A percentile compares a stretch with the other conserved stretches of the same genome.
Evolutionary conservation across 1,139 yeast species (phyloP).

Genomic region (Candida tunisiensis): DNA sequence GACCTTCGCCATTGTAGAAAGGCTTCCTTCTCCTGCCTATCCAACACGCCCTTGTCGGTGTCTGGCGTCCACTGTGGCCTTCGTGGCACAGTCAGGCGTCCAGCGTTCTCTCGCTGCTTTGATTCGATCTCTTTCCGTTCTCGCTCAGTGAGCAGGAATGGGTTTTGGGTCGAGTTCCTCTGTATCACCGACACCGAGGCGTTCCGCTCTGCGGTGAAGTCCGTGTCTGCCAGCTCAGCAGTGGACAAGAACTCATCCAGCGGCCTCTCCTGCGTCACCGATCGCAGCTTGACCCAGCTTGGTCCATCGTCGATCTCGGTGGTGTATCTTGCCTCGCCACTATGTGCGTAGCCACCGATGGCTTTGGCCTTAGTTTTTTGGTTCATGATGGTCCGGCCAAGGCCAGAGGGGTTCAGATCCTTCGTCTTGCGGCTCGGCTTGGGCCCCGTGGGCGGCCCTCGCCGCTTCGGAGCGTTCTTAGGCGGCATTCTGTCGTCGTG

Average conservation of each 20-base stretch:
- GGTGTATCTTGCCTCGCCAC: slow-evolving; percentile 19
- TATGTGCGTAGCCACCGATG: slow-evolving; percentile 22
- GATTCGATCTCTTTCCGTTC: slow-evolving; percentile 47
- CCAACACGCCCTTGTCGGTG: slow-evolving; percentile 64
- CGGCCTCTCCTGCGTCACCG: slow-evolving; percentile 89
- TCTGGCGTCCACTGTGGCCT: slow-evolving; percentile 71
- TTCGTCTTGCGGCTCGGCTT: slow-evolving; percentile 47
- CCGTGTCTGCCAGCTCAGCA: slow-evolving; percentile 91
- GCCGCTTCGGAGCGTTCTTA: slow-evolving; percentile 25
- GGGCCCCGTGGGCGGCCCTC: slow-evolving; percentile 74
- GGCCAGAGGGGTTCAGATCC: slow-evolving; percentile 65
- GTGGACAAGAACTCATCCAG: slow-evolving; percentile 89
- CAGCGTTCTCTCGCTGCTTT: slow-evolving; percentile 59
- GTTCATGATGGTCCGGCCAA: slow-evolving; percentile 73
- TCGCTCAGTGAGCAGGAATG: slow-evolving; percentile 43
- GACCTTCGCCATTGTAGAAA: slow-evolving; percentile 90
- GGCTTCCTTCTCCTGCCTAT: slow-evolving; percentile 77
- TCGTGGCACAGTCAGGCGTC: slow-evolving; percentile 82
- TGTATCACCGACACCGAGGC: slow-evolving; percentile 67
- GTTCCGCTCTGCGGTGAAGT: slow-evolving; percentile 81
- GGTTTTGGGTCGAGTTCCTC: slow-evolving; percentile 25
- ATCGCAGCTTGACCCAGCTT: slow-evolving; percentile 86
- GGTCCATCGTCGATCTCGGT: slow-evolving; percentile 31
- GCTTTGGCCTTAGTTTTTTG: slow-evolving; percentile 68
- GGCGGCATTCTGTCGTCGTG: no score